phyloP scores from a whole-genome alignment of 2,329 filamentous ascomycete species.

The Trichoderma sp. region DNA sequence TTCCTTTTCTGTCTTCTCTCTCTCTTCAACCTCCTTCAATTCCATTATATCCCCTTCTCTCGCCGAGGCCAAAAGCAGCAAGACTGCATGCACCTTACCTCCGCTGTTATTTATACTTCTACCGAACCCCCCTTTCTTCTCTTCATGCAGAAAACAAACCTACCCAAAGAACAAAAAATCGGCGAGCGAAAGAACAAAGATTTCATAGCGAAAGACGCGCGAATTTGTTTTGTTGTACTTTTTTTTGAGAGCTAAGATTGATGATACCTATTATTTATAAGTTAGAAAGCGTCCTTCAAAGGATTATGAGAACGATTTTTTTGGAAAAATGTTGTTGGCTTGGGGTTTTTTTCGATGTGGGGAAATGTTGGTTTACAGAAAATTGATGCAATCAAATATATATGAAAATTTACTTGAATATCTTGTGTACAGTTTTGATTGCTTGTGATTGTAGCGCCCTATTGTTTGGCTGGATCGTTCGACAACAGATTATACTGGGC shows the following conservation, averaged over 20 bases:
- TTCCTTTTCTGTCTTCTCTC: constrained; percentile 7
- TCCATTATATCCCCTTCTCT: constrained; percentile 5
- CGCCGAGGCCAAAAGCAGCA: background rate
- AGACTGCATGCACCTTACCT: background rate
- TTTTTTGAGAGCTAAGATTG: background rate
- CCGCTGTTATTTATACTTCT: background rate
- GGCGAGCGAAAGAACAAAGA: background rate
- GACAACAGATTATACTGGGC: background rate
- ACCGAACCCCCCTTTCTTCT: background rate
- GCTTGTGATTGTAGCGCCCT: background rate
- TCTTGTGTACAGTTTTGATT: background rate
- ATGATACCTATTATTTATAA: constrained; percentile 9
- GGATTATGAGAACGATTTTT: background rate
- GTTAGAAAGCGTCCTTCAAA: constrained; percentile 23
- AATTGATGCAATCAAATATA: constrained; percentile 8
- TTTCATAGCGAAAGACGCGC: background rate
- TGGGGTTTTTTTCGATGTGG: background rate
- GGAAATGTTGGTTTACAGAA: background rate
- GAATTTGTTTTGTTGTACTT: background rate
- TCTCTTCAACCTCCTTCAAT: constrained; percentile 24
- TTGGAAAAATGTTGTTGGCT: background rate
- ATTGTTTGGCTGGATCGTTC: background rate
- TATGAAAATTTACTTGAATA: background rate
- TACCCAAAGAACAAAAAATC: background rate
- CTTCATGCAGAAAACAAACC: background rate